A percentile compares a stretch with the other conserved stretches of the same genome.
phyloP scores from a whole-genome alignment of 2,329 filamentous ascomycete genomes.

The Bipolaris bicolor region DNA sequence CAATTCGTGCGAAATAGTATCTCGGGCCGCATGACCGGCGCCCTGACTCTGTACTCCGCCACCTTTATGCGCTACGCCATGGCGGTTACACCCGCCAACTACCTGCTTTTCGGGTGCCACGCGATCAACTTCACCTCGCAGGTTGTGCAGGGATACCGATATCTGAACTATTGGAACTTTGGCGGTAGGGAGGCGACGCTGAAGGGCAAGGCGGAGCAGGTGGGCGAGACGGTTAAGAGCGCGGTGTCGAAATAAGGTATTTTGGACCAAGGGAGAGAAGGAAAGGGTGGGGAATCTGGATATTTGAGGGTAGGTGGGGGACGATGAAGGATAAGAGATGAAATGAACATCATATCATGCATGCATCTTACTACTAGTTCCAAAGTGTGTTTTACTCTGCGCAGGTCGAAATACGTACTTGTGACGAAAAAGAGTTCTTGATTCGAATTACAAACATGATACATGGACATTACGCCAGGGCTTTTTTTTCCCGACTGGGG shows the following conservation, averaged over 20 bases:
- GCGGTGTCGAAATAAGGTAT: slow-evolving; percentile 16
- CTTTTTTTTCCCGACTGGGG: no score
- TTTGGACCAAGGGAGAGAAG: neutral
- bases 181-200: slow-evolving; percentile 53
- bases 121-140: slow-evolving; percentile 69
- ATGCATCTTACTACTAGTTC: no score
- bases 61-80: slow-evolving; percentile 72
- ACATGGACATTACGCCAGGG: no score
- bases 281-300: neutral
- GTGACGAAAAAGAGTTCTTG: no score
- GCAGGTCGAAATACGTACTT: no score
- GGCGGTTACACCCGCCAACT: slow-evolving; percentile 68
- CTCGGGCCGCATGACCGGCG: slow-evolving; percentile 68
- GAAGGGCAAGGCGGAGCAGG: slow-evolving; percentile 44
- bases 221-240: slow-evolving; percentile 11
- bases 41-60: slow-evolving; percentile 65
- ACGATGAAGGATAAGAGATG: no score
- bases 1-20: slow-evolving; percentile 55
- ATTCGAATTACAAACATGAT: no score
- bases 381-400: no score
- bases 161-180: slow-evolving; percentile 64
- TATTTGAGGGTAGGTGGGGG: no score
- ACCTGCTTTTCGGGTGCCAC: slow-evolving; percentile 72
- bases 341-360: no score
- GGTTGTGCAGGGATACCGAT: slow-evolving; percentile 66